Percentiles rank a stretch among this genome's conserved stretches.
These are phyloP conservation scores for Microbotryomycetes sp. DNA, from an alignment of 1,284 basidiomycete species.

Conservation along the genomic window DNA sequence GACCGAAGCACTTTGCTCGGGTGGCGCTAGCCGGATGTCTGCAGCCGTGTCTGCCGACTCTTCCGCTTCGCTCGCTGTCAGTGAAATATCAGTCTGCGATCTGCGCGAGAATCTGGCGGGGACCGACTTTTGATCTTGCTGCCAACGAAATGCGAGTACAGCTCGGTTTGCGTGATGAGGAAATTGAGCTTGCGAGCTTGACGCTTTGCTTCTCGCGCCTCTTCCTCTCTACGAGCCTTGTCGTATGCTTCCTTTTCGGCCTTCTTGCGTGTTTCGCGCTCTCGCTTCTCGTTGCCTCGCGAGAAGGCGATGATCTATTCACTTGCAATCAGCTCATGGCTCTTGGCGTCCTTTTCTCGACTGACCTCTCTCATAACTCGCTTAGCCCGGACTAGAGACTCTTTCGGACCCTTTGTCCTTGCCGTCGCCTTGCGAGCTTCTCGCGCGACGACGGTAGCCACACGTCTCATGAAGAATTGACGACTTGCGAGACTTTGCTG, in stretches of 20 bases:
- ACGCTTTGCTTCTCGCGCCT: constrained; percentile 88
- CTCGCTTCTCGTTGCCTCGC: constrained; percentile 96
- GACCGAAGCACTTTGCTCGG: constrained; percentile 13
- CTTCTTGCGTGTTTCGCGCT: constrained; percentile 82
- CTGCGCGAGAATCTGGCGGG: background rate
- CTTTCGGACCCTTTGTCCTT: constrained; percentile 76
- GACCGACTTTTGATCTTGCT: constrained; percentile 90
- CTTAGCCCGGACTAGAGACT: constrained; percentile 78
- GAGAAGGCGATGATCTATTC: constrained; percentile 85
- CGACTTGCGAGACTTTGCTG: constrained; percentile 19
- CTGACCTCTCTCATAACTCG: constrained; percentile 58
- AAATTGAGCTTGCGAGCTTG: constrained; percentile 98
- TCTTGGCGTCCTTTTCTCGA: background rate
- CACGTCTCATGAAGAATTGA: constrained; percentile 32
- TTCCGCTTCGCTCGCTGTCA: constrained; percentile 75
- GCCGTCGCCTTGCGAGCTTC: constrained; percentile 50
- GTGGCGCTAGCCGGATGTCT: constrained; percentile 29
- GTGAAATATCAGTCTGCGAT: constrained; percentile 3
- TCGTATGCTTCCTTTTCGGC: constrained; percentile 92
- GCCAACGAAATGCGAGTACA: constrained; percentile 98
- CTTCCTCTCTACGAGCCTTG: constrained; percentile 86
- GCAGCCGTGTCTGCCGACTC: constrained; percentile 54
- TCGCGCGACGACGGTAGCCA: constrained; percentile 30
- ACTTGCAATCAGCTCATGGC: background rate
- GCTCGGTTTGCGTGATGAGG: constrained; percentile 96